Evolutionary conservation across 1,284 basidiomycete species (phyloP), one percentile per base, ranked within the genome.

Genomic region (Microbotryum silenes-acaulis): DNA sequence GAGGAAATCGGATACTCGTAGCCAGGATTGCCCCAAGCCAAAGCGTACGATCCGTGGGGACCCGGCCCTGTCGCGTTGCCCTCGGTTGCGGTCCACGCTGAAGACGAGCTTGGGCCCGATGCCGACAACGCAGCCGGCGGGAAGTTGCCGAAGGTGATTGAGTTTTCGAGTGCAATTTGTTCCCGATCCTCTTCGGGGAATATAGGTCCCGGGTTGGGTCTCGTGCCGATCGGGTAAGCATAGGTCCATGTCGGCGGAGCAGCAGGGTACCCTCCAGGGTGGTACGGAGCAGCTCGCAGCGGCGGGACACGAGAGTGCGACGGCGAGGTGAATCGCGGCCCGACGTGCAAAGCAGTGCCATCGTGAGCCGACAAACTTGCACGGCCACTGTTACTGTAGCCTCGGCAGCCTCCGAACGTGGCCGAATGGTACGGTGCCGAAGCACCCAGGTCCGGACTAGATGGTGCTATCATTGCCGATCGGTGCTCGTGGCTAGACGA

Each of bases 131-230:
- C 54, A 18, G 63, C 21, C 20, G 61, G 50, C 42, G 64, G 67
- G 51, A 69, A 69, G 48, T 58, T 62, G 21, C 67, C 67, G 46
- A 69, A 69, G 16, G 62, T 62, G 50, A 69, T 64, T n/a, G 51
- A 47, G 45, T 58, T 62, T 9, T 57, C 60, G n/a, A 60, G 54
- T 8, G 64, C 67, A 53, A 68, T 54, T 14, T 53, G 49, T 14
- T 60, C 62, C 31, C 67, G 64, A 52, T 66, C 65, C 53, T 66
- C 62, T 9, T 59, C 60, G 6, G 67, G 67, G 56, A 68, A 68
- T 54, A 68, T 68, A 20, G 67, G 64, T 2, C 50, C 56, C 1
- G 66, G 66, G 20, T 42, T 12, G 16, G 37, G 37, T 18, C 37
- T 42, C 37, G 37, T 42, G 37, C 37, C 37, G 37, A 42, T 42